Evolutionary conservation across 208 protist species (phyloP).

Genomic region (Wallacemonas sp.): DNA sequence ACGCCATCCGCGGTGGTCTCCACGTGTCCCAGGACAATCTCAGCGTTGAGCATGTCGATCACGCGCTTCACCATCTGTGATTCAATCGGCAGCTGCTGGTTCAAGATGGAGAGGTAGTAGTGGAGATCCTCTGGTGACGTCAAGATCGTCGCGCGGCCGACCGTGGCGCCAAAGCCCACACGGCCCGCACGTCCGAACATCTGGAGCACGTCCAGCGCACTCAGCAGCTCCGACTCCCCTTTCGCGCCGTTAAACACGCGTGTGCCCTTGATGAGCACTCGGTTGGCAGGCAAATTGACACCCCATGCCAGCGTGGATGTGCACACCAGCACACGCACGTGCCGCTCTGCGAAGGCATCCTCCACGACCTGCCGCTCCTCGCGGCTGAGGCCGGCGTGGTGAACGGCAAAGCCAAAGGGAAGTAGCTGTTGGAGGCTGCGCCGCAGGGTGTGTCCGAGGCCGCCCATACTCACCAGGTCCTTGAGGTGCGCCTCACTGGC

Average conservation of each 20-base stretch:
- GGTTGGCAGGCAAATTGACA: slow-evolving; percentile 99
- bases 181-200: slow-evolving; percentile 99
- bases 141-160: slow-evolving; percentile 96
- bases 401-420: slow-evolving; percentile 97
- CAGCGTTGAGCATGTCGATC: slow-evolving; percentile 98
- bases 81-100: slow-evolving; percentile 99
- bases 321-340: slow-evolving; percentile 98
- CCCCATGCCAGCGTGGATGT: slow-evolving; percentile 99
- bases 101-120: slow-evolving; percentile 98
- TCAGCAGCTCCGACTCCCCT: slow-evolving; percentile 95
- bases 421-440: slow-evolving; percentile 78
- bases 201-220: slow-evolving; percentile 98
- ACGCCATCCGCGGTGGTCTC: slow-evolving; percentile 93
- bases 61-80: slow-evolving; percentile 96
- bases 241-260: slow-evolving; percentile 98
- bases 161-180: slow-evolving; percentile 90
- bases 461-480: slow-evolving; percentile 46
- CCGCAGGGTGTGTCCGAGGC: slow-evolving; percentile 25
- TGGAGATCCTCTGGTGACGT: slow-evolving; percentile 97
- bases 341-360: slow-evolving; percentile 95
- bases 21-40: slow-evolving; percentile 97
- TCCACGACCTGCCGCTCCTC: slow-evolving; percentile 97
- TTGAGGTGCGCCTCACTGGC: slow-evolving; percentile 84
- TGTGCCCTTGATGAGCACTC: slow-evolving; percentile 99
- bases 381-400: slow-evolving; percentile 98